Conservation (phyloP, 768 basidiomycete species). For the Tephrocybe rancida region DNA sequence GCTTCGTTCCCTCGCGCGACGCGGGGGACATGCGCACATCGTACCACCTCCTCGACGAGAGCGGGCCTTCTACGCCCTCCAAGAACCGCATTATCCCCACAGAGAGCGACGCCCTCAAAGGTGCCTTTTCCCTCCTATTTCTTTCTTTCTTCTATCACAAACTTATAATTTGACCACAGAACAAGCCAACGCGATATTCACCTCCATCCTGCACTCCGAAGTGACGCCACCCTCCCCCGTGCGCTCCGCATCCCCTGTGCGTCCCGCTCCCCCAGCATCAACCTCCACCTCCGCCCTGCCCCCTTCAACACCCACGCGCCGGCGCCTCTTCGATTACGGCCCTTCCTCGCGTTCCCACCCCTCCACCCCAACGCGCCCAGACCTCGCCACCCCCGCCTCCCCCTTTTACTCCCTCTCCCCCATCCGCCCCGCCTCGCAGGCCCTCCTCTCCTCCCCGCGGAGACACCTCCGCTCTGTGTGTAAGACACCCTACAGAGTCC, state of each 20-base stretch:
- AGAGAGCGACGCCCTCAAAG: constrained; percentile 79
- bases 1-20: constrained; percentile 73
- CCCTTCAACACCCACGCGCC: constrained; percentile 53
- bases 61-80: constrained; percentile 58
- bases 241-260: constrained; percentile 63
- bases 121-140: constrained; percentile 30
- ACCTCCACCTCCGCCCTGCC: constrained; percentile 40
- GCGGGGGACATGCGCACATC: constrained; percentile 65
- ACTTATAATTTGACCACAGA: constrained; percentile 52
- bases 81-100: constrained; percentile 67
- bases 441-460: constrained; percentile 82
- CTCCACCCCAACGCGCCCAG: constrained; percentile 53
- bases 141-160: constrained; percentile 3
- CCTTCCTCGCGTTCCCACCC: constrained; percentile 58
- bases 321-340: constrained; percentile 70
- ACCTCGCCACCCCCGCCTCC: constrained; percentile 83
- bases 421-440: constrained; percentile 80
- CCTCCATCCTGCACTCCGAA: constrained; percentile 73
- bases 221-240: constrained; percentile 72
- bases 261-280: constrained; percentile 39
- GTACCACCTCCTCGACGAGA: constrained; percentile 65
- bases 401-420: constrained; percentile 91
- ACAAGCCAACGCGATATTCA: constrained; percentile 85
- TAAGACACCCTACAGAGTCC: constrained; percentile 95
- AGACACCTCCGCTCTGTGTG: constrained; percentile 81